Evolutionary conservation across 164 flowering plant genomes (phyloP).

Genomic region (Taxillus chinensis): DNA sequence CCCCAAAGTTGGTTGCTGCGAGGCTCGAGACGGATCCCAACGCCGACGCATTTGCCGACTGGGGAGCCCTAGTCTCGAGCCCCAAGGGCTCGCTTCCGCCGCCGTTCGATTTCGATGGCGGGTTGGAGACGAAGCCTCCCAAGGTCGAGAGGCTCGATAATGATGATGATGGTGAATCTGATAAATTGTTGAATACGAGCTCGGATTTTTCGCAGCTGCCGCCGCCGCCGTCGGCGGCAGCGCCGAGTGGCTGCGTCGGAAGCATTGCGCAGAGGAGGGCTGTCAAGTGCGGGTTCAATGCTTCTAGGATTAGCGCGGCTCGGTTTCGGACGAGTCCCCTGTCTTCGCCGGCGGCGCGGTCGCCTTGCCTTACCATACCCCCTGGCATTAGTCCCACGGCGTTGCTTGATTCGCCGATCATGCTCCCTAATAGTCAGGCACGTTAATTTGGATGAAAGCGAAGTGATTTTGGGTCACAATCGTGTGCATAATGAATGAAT

Average conservation of each 20-base stretch:
- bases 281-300: slow-evolving; percentile 54
- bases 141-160: neutral
- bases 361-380: slow-evolving; percentile 57
- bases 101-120: neutral
- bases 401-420: slow-evolving; percentile 65
- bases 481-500: too few relatives aligned
- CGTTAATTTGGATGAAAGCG: too few relatives aligned
- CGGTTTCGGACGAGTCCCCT: slow-evolving; percentile 30
- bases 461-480: too few relatives aligned
- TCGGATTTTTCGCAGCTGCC: neutral
- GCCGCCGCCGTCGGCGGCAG: neutral
- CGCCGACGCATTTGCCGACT: neutral
- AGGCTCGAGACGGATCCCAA: too few relatives aligned
- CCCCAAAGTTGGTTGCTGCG: too few relatives aligned
- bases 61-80: slow-evolving; percentile 4
- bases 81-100: neutral
- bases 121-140: neutral
- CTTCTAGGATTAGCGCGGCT: slow-evolving; percentile 38
- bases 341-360: slow-evolving; percentile 28
- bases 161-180: neutral
- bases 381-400: slow-evolving; percentile 67
- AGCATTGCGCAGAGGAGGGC: slow-evolving; percentile 72
- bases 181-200: neutral
- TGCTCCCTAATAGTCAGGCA: slow-evolving; percentile 66
- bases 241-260: slow-evolving; percentile 10